Conservation (phyloP, 176 grass and related monocot species). For the Cocos nucifera region DNA sequence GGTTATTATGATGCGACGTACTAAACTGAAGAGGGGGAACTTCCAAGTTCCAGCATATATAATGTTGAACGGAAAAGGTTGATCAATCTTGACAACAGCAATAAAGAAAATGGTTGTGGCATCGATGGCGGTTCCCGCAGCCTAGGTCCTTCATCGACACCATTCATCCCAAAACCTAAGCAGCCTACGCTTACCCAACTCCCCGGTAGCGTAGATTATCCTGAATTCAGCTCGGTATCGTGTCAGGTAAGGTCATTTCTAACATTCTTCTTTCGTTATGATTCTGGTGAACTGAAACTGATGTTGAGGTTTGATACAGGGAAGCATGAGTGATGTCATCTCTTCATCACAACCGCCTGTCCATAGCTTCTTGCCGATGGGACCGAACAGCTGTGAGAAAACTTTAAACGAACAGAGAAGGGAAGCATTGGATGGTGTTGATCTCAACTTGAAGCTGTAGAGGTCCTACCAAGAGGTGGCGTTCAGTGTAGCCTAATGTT, state of each 20-base stretch:
- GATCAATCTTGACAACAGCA: no score
- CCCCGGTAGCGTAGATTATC: slow-evolving; percentile 15
- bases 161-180: slow-evolving; percentile 5
- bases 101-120: slow-evolving; percentile 19
- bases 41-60: slow-evolving; percentile 1
- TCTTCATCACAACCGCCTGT: slow-evolving; percentile 25
- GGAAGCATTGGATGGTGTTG: slow-evolving; percentile 33
- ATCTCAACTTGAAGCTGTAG: slow-evolving; percentile 65
- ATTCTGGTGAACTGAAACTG: no score
- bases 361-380: slow-evolving; percentile 49
- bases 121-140: slow-evolving; percentile 32
- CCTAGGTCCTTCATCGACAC: slow-evolving; percentile 13
- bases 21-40: slow-evolving; percentile 10
- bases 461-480: slow-evolving; percentile 10
- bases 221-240: slow-evolving; percentile 27
- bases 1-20: no score
- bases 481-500: background rate
- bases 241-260: slow-evolving; percentile 30
- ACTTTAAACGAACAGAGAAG: slow-evolving; percentile 18
- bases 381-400: slow-evolving; percentile 32
- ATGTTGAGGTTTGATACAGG: slow-evolving; percentile 8
- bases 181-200: slow-evolving; percentile 22
- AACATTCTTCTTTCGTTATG: no score
- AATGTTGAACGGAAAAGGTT: background rate
- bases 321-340: background rate